These are phyloP conservation scores for Cordyceps cateniannulata DNA, from an alignment of 2,329 filamentous ascomycete genomes.

Conservation along the genomic window DNA sequence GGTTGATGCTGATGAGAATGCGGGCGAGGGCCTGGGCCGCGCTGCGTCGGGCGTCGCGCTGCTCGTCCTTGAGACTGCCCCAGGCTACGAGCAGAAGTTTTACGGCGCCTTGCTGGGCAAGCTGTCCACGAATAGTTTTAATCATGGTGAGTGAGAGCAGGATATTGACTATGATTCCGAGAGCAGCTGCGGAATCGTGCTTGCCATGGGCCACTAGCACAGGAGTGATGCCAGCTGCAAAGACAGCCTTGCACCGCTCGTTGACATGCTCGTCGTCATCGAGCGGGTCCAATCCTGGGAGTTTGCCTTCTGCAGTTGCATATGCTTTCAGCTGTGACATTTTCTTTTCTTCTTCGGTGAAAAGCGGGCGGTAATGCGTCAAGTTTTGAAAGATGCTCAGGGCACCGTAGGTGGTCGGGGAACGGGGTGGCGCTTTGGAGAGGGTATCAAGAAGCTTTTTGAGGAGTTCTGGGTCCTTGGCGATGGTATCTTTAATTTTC, in stretches of 20 bases:
- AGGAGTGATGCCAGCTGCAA: slow-evolving; percentile 71
- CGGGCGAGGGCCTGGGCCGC: slow-evolving; percentile 77
- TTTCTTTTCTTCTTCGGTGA: slow-evolving; percentile 87
- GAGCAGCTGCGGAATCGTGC: slow-evolving; percentile 61
- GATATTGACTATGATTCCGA: slow-evolving; percentile 69
- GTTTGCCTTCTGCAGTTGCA: slow-evolving; percentile 71
- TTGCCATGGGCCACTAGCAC: slow-evolving; percentile 72
- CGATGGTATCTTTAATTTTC: slow-evolving; percentile 75
- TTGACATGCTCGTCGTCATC: slow-evolving; percentile 72
- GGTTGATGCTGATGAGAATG: slow-evolving; percentile 81
- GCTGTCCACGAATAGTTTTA: slow-evolving; percentile 64
- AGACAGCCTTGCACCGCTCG: slow-evolving; percentile 67
- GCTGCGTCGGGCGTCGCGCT: slow-evolving; percentile 41
- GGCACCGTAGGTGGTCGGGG: slow-evolving; percentile 73
- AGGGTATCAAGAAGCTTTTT: slow-evolving; percentile 62
- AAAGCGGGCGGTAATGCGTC: slow-evolving; percentile 67
- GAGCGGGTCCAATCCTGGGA: slow-evolving; percentile 56
- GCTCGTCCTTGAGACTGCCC: slow-evolving; percentile 50
- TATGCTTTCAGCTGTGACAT: slow-evolving; percentile 91
- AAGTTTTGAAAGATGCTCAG: slow-evolving; percentile 83
- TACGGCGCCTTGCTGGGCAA: slow-evolving; percentile 91
- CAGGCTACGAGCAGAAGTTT: slow-evolving; percentile 72
- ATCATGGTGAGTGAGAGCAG: slow-evolving; percentile 70
- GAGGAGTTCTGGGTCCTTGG: slow-evolving; percentile 61
- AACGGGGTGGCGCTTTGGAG: slow-evolving; percentile 51